Evolutionary conservation across 2,329 filamentous ascomycete genomes (phyloP).

Genomic region (Hymenoscyphus repandus): DNA sequence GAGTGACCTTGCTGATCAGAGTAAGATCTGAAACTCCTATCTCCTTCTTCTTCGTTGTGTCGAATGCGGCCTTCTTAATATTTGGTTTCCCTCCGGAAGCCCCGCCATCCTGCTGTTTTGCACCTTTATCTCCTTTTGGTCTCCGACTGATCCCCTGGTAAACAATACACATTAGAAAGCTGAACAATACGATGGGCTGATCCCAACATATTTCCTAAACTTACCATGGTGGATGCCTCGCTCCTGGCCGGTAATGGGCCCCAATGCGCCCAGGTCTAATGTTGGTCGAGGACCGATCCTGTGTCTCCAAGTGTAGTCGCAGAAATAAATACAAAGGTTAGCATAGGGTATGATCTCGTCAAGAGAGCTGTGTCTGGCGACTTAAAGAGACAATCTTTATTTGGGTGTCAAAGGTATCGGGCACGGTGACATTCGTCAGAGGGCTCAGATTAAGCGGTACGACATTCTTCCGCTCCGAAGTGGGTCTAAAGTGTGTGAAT

Average conservation of each 20-base stretch:
- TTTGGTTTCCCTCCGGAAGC: slow-evolving; percentile 42
- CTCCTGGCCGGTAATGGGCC: slow-evolving; percentile 9
- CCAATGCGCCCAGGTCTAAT: slow-evolving; percentile 16
- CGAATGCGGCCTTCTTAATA: slow-evolving; percentile 93
- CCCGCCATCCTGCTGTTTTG: slow-evolving; percentile 22
- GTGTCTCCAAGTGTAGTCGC: neutral
- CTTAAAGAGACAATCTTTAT: neutral
- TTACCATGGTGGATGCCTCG: slow-evolving; percentile 25
- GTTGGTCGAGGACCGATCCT: neutral
- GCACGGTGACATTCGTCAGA: slow-evolving; percentile 2
- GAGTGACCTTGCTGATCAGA: slow-evolving; percentile 95
- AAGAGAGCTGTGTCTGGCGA: neutral
- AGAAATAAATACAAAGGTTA: neutral
- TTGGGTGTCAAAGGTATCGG: slow-evolving; percentile 4
- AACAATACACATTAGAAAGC: slow-evolving; percentile 8
- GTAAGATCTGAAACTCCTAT: slow-evolving; percentile 98
- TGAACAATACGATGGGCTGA: neutral
- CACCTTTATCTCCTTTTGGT: slow-evolving; percentile 30
- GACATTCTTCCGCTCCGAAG: neutral
- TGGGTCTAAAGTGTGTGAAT: neutral
- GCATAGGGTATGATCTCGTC: neutral
- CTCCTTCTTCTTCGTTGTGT: slow-evolving; percentile 97
- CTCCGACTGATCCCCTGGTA: slow-evolving; percentile 31
- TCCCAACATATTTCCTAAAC: slow-evolving; percentile 4
- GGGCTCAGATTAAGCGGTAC: neutral